phyloP scores from a whole-genome alignment of 371 early-diverging fungal genomes.

The Rhizopus stolonifer region DNA sequence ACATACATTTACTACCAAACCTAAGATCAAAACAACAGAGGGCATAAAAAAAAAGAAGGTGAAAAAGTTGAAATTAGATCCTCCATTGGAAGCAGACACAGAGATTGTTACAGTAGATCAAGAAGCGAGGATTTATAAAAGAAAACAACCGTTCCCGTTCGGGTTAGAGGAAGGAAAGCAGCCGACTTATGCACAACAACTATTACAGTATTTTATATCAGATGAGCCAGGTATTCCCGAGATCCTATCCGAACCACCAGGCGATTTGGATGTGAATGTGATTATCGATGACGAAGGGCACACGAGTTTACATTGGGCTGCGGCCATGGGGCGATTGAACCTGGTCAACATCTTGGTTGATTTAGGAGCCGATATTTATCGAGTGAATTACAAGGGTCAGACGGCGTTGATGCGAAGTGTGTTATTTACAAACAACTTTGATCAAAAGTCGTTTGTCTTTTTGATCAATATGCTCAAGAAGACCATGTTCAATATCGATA shows the following conservation, averaged over 20 bases:
- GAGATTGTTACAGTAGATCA: background rate
- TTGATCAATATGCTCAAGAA: constrained; percentile 76
- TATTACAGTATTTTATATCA: constrained; percentile 66
- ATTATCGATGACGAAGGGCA: constrained; percentile 92
- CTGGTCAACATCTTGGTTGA: constrained; percentile 69
- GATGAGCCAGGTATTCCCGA: constrained; percentile 55
- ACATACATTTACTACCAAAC: constrained; percentile 17
- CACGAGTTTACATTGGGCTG: constrained; percentile 92
- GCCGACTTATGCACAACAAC: constrained; percentile 43
- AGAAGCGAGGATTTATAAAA: constrained; percentile 2
- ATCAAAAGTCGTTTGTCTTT: constrained; percentile 72
- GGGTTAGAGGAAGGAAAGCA: constrained; percentile 50
- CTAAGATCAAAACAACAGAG: background rate
- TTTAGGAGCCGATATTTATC: constrained; percentile 70
- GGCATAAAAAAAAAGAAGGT: background rate
- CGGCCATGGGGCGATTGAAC: constrained; percentile 78
- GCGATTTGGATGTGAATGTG: constrained; percentile 73
- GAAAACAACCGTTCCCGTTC: constrained; percentile 52
- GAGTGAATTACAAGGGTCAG: constrained; percentile 79
- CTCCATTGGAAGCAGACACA: background rate
- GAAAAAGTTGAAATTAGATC: background rate
- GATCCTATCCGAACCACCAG: constrained; percentile 51
- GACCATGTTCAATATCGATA: constrained; percentile 73
- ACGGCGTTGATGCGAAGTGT: constrained; percentile 89
- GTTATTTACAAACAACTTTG: constrained; percentile 81